These are phyloP conservation scores for Bromus sterilis DNA, from an alignment of 176 grass and related monocot species.

Conservation along the genomic window DNA sequence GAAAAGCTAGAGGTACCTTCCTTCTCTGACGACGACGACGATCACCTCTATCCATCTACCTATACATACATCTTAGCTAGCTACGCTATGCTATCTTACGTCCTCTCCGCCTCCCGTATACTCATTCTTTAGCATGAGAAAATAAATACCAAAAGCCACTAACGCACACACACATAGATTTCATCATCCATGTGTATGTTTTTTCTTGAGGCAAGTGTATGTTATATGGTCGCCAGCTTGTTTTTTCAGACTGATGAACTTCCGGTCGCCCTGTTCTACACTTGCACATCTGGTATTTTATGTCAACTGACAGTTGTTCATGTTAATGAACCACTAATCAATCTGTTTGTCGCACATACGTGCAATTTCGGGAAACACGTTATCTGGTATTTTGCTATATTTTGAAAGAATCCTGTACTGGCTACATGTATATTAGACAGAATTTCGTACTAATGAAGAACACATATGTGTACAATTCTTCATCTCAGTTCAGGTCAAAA, in stretches of 20 bases:
- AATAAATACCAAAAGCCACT: neutral
- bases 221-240: neutral
- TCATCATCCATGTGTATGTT: neutral
- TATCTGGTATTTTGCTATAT: neutral
- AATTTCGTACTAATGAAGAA: neutral
- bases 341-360: no score
- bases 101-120: neutral
- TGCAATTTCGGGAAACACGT: neutral
- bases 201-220: neutral
- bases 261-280: neutral
- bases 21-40: slow-evolving; percentile 24
- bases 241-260: neutral
- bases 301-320: neutral
- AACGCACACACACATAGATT: neutral
- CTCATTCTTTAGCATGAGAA: neutral
- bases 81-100: neutral
- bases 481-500: neutral
- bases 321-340: neutral
- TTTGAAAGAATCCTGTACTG: neutral
- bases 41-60: slow-evolving; percentile 6
- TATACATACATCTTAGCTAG: neutral
- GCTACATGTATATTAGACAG: neutral
- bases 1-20: slow-evolving; percentile 24
- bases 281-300: slow-evolving; percentile 24
- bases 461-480: neutral